These are phyloP conservation scores for Saposhnikovia divaricata DNA, from an alignment of 129 eudicot species.

Conservation along the genomic window DNA sequence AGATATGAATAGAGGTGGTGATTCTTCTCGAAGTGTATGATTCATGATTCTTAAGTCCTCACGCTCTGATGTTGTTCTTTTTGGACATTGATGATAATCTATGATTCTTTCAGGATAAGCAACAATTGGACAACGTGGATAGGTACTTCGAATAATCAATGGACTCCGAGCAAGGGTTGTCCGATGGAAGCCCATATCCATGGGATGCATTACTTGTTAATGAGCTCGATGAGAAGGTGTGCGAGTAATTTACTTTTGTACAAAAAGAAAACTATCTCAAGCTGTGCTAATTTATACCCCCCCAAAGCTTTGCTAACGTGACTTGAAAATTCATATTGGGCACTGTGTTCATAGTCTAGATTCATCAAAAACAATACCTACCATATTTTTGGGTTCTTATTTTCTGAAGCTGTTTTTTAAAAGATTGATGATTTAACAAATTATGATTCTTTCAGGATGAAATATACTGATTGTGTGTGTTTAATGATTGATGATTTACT, in stretches of 20 bases:
- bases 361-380: not conserved
- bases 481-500: too few species aligned
- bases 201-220: not conserved
- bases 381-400: not conserved
- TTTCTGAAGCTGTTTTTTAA: too few species aligned
- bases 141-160: not conserved
- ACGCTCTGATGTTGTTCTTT: not conserved
- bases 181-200: not conserved
- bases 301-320: not conserved
- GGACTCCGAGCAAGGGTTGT: not conserved
- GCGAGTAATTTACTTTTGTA: not conserved
- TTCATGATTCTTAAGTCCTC: not conserved
- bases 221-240: not conserved
- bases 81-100: not conserved
- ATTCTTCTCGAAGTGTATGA: not conserved
- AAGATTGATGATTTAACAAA: not conserved
- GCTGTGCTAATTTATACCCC: not conserved
- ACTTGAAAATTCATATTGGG: not conserved
- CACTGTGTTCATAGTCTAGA: too few species aligned
- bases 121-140: not conserved
- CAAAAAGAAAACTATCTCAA: not conserved
- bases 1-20: not conserved
- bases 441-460: not conserved
- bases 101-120: not conserved
- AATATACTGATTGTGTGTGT: too few species aligned